These are phyloP conservation scores for Rhododendron kiyosumense DNA, from an alignment of 148 eudicot species.

Conservation along the genomic window DNA sequence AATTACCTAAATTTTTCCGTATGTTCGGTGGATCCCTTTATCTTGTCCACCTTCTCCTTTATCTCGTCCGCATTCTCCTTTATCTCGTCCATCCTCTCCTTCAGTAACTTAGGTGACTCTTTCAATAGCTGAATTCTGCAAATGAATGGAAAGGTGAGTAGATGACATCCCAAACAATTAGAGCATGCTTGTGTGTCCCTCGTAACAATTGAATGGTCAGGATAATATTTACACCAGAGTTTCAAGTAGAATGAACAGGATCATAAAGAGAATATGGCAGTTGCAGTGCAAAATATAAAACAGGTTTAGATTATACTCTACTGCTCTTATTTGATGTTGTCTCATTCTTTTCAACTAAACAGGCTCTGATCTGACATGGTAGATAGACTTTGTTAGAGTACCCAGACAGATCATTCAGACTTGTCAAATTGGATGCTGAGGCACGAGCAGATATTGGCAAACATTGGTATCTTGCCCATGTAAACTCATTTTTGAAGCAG, in stretches of 20 bases:
- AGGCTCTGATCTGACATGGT: background rate
- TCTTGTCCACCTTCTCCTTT: too few relatives aligned
- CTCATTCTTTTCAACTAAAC: background rate
- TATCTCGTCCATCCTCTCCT: too few relatives aligned
- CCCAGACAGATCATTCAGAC: background rate
- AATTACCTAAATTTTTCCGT: too few relatives aligned
- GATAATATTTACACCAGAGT: background rate
- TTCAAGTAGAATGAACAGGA: background rate
- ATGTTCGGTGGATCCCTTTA: too few relatives aligned
- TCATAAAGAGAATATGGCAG: too few relatives aligned
- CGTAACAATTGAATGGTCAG: background rate
- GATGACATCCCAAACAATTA: background rate
- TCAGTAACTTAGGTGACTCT: too few relatives aligned
- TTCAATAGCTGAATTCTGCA: background rate
- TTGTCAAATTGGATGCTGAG: background rate
- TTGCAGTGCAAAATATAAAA: too few relatives aligned
- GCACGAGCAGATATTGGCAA: background rate
- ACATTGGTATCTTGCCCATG: background rate
- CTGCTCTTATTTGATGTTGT: too few relatives aligned
- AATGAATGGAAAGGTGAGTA: background rate
- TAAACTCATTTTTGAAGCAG: background rate
- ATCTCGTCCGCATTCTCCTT: too few relatives aligned
- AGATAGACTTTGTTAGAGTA: background rate
- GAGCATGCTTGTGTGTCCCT: background rate
- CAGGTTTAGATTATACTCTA: too few relatives aligned